Evolutionary conservation across 495 filamentous ascomycete genomes (phyloP), one percentile per base, ranked within the genome.

Genomic region (Polyplosphaeria fusca): DNA sequence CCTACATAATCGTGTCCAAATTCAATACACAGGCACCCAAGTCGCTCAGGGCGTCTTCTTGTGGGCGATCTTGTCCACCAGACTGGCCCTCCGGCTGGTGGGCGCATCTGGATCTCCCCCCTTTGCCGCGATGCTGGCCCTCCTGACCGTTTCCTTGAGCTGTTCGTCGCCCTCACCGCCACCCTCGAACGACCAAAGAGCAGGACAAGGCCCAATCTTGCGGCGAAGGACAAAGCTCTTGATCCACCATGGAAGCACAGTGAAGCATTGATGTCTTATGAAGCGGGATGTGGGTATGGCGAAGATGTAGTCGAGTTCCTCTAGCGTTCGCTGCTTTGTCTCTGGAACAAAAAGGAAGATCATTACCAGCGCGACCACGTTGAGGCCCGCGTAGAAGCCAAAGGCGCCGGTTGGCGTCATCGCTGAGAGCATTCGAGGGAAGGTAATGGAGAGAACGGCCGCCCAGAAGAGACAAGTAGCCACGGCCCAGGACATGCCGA

Each of bases 271-370:
- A 46, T 72, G 56, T 11, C 25, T 38, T 28, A 72, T 55, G 57
- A 66, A 65, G 25, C 22, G 48, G 22, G 48, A 26, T 3, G 67
- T 70, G 14, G 70, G 68, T 26, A 72, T 55, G 0, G 54, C 63
- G 61, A 71, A 72, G 43, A 68, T 61, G 52, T 68, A 69, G 39
- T 72, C 70, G 13, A 72, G 51, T 43, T 86, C 84, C 58, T 86
- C 84, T 9, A 91, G 79, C 3, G 86, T 88, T 26, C 81, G 77
- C 66, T 88, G 86, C 69, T 90, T 91, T 0, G 87, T 90, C 71
- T 91, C 87, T 9, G 85, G 86, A 4, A 92, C 76, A 71, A 78
- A 88, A 46, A 89, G 73, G 69, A 89, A 86, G 58, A 90, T 86
- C 73, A 87, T 76, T 24, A 83, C 60, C 18, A 89, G 75, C 9